Evolutionary conservation across 2,329 filamentous ascomycete species (phyloP).

Genomic region (Penicillium sp.): DNA sequence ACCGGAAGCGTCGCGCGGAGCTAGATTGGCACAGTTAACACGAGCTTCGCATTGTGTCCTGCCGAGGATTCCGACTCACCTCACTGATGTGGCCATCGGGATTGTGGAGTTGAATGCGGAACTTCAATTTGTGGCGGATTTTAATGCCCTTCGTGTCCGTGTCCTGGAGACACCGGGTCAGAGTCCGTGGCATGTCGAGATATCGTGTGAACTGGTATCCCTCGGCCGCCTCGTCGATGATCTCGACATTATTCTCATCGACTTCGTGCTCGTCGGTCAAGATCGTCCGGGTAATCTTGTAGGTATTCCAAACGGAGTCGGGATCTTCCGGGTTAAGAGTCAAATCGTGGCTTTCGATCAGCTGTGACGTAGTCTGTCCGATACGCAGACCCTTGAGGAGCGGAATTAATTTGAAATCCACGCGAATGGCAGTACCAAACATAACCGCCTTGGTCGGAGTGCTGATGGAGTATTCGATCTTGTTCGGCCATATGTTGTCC

Average conservation of each 20-base stretch:
- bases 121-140: slow-evolving; percentile 83
- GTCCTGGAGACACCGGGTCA: slow-evolving; percentile 82
- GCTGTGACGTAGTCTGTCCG: slow-evolving; percentile 71
- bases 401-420: slow-evolving; percentile 83
- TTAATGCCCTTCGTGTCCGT: slow-evolving; percentile 86
- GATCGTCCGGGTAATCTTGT: slow-evolving; percentile 62
- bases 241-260: slow-evolving; percentile 57
- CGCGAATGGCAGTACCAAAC: slow-evolving; percentile 77
- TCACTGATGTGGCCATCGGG: slow-evolving; percentile 93
- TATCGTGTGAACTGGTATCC: slow-evolving; percentile 57
- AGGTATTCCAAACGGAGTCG: slow-evolving; percentile 40
- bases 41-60: background rate
- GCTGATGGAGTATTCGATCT: slow-evolving; percentile 90
- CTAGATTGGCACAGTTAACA: slow-evolving; percentile 38
- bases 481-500: slow-evolving; percentile 96
- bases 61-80: slow-evolving; percentile 44
- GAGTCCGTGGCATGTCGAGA: slow-evolving; percentile 68
- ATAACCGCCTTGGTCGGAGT: slow-evolving; percentile 92
- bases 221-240: slow-evolving; percentile 55
- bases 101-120: slow-evolving; percentile 86
- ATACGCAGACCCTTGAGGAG: slow-evolving; percentile 82
- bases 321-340: slow-evolving; percentile 48
- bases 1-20: slow-evolving; percentile 85
- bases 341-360: slow-evolving; percentile 74
- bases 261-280: slow-evolving; percentile 64